Evolutionary conservation across 768 basidiomycete species (phyloP).

Genomic region (Gautieria morchelliformis): DNA sequence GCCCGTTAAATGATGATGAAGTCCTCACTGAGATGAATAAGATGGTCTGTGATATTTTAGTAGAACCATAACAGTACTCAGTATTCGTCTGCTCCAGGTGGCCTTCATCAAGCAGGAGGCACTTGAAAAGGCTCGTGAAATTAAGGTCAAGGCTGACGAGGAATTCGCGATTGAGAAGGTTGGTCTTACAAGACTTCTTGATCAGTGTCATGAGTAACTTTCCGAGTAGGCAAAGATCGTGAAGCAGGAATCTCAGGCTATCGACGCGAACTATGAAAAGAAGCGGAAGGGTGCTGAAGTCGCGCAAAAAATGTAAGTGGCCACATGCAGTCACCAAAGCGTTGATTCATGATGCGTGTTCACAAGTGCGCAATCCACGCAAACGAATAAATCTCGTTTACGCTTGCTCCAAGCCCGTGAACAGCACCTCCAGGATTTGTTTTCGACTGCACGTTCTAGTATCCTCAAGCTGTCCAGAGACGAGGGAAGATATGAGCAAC

Average conservation of each 20-base stretch:
- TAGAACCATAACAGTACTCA: neutral
- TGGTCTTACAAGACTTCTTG: neutral
- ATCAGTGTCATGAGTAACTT: neutral
- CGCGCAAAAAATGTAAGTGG: constrained; percentile 87
- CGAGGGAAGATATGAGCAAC: constrained; percentile 62
- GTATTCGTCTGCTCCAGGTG: constrained; percentile 41
- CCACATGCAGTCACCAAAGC: neutral
- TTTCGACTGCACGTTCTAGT: constrained; percentile 56
- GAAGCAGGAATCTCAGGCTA: constrained; percentile 89
- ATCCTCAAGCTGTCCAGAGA: constrained; percentile 56
- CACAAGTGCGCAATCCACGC: constrained; percentile 80
- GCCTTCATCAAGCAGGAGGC: constrained; percentile 99
- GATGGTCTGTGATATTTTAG: constrained; percentile 56
- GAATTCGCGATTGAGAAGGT: constrained; percentile 99
- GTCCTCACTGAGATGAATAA: constrained; percentile 97
- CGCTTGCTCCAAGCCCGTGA: constrained; percentile 84
- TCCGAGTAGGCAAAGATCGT: constrained; percentile 81
- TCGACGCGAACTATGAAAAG: constrained; percentile 93
- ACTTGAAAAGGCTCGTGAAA: constrained; percentile 93
- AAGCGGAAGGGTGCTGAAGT: constrained; percentile 90
- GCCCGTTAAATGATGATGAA: constrained; percentile 88
- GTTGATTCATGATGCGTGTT: neutral
- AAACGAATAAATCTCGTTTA: constrained; percentile 94
- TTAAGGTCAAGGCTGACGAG: constrained; percentile 95
- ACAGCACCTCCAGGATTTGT: constrained; percentile 85